Evolutionary conservation across 73 alveolate species (phyloP).

Genomic region (Symbiodinium pilosum): DNA sequence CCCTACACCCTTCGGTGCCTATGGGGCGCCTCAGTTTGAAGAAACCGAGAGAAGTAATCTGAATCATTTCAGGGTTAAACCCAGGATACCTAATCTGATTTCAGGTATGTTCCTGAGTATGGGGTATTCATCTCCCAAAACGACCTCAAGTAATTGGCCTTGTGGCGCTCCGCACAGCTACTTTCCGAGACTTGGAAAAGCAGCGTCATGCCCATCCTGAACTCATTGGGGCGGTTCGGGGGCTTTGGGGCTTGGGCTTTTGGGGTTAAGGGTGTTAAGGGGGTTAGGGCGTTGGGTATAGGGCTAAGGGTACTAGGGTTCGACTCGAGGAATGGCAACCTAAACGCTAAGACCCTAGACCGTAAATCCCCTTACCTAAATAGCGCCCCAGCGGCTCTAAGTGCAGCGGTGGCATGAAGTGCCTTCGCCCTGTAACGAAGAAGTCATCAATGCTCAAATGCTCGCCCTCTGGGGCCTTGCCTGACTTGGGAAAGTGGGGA

Average conservation of each 20-base stretch:
- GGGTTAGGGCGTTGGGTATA: background rate
- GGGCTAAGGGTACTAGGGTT: background rate
- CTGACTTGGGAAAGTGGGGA: background rate
- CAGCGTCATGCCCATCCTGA: conserved; percentile 96
- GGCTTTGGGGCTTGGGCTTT: too few species aligned
- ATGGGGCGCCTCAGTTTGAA: too few species aligned
- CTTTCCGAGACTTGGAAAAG: conserved; percentile 96
- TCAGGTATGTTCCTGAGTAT: too few species aligned
- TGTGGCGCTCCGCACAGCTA: conserved; percentile 75
- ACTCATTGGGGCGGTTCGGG: too few species aligned
- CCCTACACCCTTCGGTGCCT: too few species aligned
- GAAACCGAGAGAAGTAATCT: too few species aligned
- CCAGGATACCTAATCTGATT: too few species aligned
- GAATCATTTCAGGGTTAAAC: too few species aligned
- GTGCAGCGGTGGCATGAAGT: conserved; percentile 96
- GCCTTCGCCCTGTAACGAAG: conserved; percentile 96
- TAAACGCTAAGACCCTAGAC: background rate
- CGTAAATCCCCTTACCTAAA: background rate
- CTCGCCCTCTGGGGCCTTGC: conserved; percentile 47
- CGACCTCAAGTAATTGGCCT: too few species aligned
- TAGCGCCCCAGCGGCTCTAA: conserved; percentile 89
- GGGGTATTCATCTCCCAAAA: too few species aligned
- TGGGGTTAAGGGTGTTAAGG: too few species aligned
- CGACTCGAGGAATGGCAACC: too few species aligned
- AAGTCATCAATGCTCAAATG: conserved; percentile 95